phyloP scores from a whole-genome alignment of 306 rosid genomes.

The Prunus mira region DNA sequence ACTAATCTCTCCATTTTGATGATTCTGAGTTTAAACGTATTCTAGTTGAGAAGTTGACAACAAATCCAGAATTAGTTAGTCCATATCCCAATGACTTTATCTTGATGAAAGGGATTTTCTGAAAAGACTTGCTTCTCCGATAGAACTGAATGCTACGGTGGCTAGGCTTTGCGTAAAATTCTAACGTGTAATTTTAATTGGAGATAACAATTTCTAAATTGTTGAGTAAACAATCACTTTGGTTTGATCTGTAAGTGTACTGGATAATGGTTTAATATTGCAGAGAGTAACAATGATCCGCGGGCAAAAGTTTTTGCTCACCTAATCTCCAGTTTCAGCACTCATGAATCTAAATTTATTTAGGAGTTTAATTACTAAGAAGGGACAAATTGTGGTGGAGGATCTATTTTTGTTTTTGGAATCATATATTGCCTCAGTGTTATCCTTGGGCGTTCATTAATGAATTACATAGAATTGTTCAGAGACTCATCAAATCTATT shows the following conservation, averaged over 20 bases:
- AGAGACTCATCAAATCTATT: slow-evolving; percentile 23
- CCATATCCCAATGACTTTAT: not conserved
- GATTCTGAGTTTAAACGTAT: not conserved
- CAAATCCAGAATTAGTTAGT: not conserved
- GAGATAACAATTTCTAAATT: not conserved
- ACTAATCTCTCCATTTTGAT: not conserved
- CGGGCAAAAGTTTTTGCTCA: not conserved
- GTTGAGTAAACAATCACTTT: not conserved
- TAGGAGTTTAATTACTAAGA: slow-evolving; percentile 23
- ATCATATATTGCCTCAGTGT: slow-evolving; percentile 17
- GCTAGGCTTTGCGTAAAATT: not conserved
- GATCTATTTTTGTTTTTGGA: slow-evolving; percentile 8
- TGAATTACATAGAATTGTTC: slow-evolving; percentile 17
- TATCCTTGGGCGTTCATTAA: slow-evolving; percentile 17
- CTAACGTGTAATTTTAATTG: not conserved
- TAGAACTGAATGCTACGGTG: not conserved
- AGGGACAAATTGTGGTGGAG: slow-evolving; percentile 22
- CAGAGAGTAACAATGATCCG: not conserved
- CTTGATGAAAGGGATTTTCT: slow-evolving; percentile 7
- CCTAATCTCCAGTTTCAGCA: slow-evolving; percentile 7
- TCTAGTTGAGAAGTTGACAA: not conserved
- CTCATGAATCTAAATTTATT: not conserved
- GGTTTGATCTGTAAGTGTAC: not conserved
- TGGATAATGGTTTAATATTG: not conserved
- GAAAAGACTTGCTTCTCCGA: not conserved